These are phyloP conservation scores for Penicillium cosmopolitanum DNA, from an alignment of 495 filamentous ascomycete genomes.

Conservation along the genomic window DNA sequence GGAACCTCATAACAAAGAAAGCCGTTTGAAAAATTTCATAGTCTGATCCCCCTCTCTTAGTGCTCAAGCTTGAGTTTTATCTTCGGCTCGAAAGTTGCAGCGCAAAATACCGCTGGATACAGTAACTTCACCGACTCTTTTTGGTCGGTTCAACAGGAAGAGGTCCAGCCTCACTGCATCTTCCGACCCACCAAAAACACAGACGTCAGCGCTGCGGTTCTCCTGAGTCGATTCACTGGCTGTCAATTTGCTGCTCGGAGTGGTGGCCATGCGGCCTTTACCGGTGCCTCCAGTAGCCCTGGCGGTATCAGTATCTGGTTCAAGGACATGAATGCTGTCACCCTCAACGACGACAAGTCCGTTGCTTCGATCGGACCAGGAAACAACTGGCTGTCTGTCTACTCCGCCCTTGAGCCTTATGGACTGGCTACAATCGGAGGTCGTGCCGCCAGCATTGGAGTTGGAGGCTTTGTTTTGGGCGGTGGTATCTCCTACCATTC, in stretches of 20 bases:
- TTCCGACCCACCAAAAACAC: constrained; percentile 26
- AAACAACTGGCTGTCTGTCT: constrained; percentile 47
- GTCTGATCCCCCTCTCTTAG: constrained; percentile 2
- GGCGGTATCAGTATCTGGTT: constrained; percentile 54
- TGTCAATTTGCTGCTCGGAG: constrained; percentile 48
- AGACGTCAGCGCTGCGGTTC: constrained; percentile 27
- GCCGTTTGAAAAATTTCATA: not conserved
- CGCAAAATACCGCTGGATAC: constrained; percentile 18
- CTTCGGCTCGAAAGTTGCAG: constrained; percentile 18
- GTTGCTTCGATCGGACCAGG: constrained; percentile 34
- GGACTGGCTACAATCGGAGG: constrained; percentile 57
- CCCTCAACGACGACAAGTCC: constrained; percentile 35
- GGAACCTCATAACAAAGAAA: not conserved
- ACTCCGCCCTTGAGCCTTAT: constrained; percentile 49
- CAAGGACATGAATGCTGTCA: constrained; percentile 46
- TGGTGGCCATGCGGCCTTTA: constrained; percentile 45
- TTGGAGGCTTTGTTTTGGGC: constrained; percentile 54
- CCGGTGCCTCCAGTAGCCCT: constrained; percentile 31
- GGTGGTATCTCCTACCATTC: constrained; percentile 45
- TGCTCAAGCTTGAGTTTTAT: constrained; percentile 23
- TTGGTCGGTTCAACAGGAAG: constrained; percentile 55
- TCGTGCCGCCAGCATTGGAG: constrained; percentile 57
- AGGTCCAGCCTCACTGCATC: constrained; percentile 32
- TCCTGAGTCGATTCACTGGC: constrained; percentile 20
- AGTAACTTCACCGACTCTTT: constrained; percentile 29